Base-by-base conservation (phyloP, 2,329 filamentous ascomycete genomes). In the Coniochaeta ligniaria region DNA sequence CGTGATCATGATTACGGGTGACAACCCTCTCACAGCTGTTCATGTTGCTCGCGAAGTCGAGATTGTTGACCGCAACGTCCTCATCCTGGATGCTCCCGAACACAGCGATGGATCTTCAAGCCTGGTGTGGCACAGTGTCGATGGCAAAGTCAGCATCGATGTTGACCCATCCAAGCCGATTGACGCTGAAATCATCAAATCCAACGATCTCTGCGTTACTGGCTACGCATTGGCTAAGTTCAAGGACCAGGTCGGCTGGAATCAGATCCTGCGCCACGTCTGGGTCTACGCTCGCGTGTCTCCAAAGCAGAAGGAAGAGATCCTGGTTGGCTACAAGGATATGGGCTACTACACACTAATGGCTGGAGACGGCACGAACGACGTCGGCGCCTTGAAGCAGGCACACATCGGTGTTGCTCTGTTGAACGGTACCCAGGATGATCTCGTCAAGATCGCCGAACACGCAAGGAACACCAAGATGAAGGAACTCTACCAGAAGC, bases 231-330 rank as follows among this genome's bases (percentile, higher is more conserved):
- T 99, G 59, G 84, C 88, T 59, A 95, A 96, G 73, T 96, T 96
- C 80, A 91, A 90, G 75, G 90, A 85, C 60, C 89, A 96, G 71
- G 67, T 84, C 60, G 92, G 87, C 57, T 89, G 93, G 76, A 80
- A 83, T 59, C 85, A 91, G 60, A 82, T 99, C 58, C 82, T 98
- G 35, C 89, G 93, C 57, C 84, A 98, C 75, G 87, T 93, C 16
- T 99, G 95, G 95, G 95, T 99, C 5, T 99, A 99, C 72, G 95
- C 95, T 66, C 92, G 95, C 70, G 95, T 99, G 11, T 99, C 95
- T 1, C 95, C 95, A 9, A 97, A 96, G 81, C 95, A 99, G 71
- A 99, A 99, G 79, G 95, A 99, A 75, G 93, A 98, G 60, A 98
- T 99, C 70, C 82, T 99, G n/a, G 84, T 96, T 24, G 95, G 95